phyloP scores from a whole-genome alignment of 352 stramenopile species.

The Globisporangium ultimum region DNA sequence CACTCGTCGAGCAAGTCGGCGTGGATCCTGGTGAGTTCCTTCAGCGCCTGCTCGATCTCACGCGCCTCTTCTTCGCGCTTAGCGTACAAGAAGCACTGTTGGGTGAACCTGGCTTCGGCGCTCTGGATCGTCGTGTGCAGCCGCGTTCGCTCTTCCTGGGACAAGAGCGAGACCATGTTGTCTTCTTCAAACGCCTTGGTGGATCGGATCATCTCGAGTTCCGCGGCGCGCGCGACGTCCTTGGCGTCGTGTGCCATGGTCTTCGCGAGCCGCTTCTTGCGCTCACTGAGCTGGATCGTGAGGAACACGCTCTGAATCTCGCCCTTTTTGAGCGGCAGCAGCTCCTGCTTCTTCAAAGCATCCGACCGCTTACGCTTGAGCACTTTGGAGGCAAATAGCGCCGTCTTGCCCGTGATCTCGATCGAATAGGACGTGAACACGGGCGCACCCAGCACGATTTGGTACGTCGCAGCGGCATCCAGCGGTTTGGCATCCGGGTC shows the following conservation, averaged over 20 bases:
- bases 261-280: constrained; percentile 54
- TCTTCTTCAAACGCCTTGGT: constrained; percentile 51
- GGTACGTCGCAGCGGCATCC: constrained; percentile 46
- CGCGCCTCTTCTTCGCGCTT: constrained; percentile 70
- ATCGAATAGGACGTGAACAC: constrained; percentile 71
- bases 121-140: constrained; percentile 38
- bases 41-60: constrained; percentile 59
- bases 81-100: constrained; percentile 63
- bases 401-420: constrained; percentile 42
- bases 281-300: constrained; percentile 64
- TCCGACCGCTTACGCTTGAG: constrained; percentile 48
- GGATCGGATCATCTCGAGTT: constrained; percentile 46
- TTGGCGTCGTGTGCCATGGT: constrained; percentile 48
- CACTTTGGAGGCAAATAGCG: constrained; percentile 41
- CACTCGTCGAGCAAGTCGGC: constrained; percentile 59
- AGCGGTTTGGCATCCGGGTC: constrained; percentile 53
- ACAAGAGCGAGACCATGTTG: constrained; percentile 29
- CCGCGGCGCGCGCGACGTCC: constrained; percentile 35
- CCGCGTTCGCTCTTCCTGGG: constrained; percentile 31
- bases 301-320: constrained; percentile 67
- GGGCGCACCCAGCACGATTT: constrained; percentile 70
- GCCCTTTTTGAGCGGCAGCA: constrained; percentile 49
- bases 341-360: constrained; percentile 64
- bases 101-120: constrained; percentile 46
- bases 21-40: constrained; percentile 67